A percentile compares a stretch with the other conserved stretches of the same genome.
phyloP scores from a whole-genome alignment of 2,329 filamentous ascomycete species.

The Corniculantispora saksenae region DNA sequence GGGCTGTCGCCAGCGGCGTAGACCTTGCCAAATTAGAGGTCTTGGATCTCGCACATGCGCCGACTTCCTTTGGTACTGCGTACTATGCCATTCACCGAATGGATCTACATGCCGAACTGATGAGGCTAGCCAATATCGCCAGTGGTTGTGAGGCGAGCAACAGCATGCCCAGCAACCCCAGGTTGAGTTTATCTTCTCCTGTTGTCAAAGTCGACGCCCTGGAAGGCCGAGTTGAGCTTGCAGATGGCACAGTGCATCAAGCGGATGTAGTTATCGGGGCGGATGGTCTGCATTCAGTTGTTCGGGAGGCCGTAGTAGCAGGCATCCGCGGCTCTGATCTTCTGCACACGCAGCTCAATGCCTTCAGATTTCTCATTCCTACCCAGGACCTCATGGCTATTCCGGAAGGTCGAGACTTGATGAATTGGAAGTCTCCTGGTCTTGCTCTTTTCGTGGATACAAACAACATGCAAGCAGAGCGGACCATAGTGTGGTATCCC shows the following conservation, averaged over 20 bases:
- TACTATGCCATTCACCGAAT: slow-evolving; percentile 17
- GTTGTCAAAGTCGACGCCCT: neutral
- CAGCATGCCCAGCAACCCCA: neutral
- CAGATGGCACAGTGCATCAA: slow-evolving; percentile 6
- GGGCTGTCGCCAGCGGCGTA: slow-evolving; percentile 4
- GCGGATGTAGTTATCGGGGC: slow-evolving; percentile 18
- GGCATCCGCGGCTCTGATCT: neutral
- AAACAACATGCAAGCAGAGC: neutral
- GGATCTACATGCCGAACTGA: slow-evolving; percentile 17
- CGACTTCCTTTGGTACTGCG: slow-evolving; percentile 1
- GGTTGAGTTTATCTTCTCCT: slow-evolving; percentile 5
- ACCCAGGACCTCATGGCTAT: slow-evolving; percentile 1
- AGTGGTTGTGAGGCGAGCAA: neutral
- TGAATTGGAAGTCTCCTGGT: slow-evolving; percentile 6
- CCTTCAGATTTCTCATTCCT: slow-evolving; percentile 18
- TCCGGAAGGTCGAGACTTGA: neutral
- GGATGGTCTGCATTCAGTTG: slow-evolving; percentile 16
- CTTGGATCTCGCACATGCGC: neutral
- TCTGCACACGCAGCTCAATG: slow-evolving; percentile 1
- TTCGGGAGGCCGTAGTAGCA: slow-evolving; percentile 5
- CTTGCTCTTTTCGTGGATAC: slow-evolving; percentile 13
- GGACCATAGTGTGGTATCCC: slow-evolving; percentile 20
- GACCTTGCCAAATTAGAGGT: neutral
- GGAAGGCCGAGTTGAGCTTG: slow-evolving; percentile 3
- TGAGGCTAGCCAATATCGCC: slow-evolving; percentile 11